phyloP scores from a whole-genome alignment of 2,329 filamentous ascomycete species.

The Parastagonospora nodorum region DNA sequence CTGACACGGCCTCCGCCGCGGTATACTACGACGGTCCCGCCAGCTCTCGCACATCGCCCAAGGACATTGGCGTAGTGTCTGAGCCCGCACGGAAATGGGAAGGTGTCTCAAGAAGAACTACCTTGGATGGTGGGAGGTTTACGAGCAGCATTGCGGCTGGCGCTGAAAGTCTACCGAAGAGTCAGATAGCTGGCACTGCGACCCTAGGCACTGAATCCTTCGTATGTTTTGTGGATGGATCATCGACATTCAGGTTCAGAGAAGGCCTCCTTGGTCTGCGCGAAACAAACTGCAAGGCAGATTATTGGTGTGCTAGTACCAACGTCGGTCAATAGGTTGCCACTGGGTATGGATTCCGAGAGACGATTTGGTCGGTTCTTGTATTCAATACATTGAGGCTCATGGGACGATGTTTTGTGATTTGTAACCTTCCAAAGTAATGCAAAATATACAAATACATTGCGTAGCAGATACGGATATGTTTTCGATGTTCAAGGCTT shows the following conservation, averaged over 20 bases:
- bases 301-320: slow-evolving; percentile 23
- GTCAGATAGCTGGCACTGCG: slow-evolving; percentile 17
- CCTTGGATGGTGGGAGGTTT: slow-evolving; percentile 1
- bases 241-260: slow-evolving; percentile 10
- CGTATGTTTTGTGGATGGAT: slow-evolving; percentile 22
- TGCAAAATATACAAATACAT: too few species aligned
- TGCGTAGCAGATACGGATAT: too few species aligned
- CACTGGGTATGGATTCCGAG: too few species aligned
- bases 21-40: slow-evolving; percentile 16
- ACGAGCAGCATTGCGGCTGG: slow-evolving; percentile 15
- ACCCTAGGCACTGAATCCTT: slow-evolving; percentile 18
- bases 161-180: slow-evolving; percentile 10
- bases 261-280: slow-evolving; percentile 5
- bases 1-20: slow-evolving; percentile 6
- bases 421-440: too few species aligned
- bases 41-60: background rate
- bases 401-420: too few species aligned
- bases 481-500: too few species aligned
- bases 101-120: background rate
- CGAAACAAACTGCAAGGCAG: slow-evolving; percentile 11
- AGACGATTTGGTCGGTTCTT: too few species aligned
- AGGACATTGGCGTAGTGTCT: slow-evolving; percentile 6
- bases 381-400: too few species aligned
- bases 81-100: slow-evolving; percentile 2
- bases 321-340: background rate